Conservation (phyloP, 441 rosid species). For the Eutrema salsugineum region DNA sequence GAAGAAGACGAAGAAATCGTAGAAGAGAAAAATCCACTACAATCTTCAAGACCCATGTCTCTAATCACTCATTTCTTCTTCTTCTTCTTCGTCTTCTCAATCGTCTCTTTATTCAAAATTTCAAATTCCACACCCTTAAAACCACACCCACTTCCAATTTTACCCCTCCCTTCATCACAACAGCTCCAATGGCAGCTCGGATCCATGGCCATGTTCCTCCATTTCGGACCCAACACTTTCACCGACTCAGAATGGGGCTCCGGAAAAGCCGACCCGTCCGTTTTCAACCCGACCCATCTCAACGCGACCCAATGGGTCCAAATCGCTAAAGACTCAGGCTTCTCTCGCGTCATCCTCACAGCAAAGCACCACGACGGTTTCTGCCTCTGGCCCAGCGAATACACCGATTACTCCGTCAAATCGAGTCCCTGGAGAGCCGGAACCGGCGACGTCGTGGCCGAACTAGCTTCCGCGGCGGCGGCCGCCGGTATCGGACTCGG, state of each 20-base stretch:
- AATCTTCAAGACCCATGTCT: neutral
- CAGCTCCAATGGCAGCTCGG: slow-evolving; percentile 88
- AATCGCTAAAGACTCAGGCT: slow-evolving; percentile 67
- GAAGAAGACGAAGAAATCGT: neutral
- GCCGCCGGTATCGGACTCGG: slow-evolving; percentile 63
- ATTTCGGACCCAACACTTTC: slow-evolving; percentile 86
- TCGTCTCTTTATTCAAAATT: slow-evolving; percentile 7
- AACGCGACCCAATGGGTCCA: slow-evolving; percentile 81
- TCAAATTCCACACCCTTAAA: slow-evolving; percentile 31
- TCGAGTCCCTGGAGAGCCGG: slow-evolving; percentile 69
- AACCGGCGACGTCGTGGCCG: slow-evolving; percentile 67
- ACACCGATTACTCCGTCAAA: slow-evolving; percentile 71
- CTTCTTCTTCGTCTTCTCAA: slow-evolving; percentile 21
- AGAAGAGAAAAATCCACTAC: neutral
- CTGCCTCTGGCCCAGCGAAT: slow-evolving; percentile 83
- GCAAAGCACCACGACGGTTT: slow-evolving; percentile 98
- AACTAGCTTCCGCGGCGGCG: slow-evolving; percentile 61
- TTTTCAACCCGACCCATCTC: slow-evolving; percentile 63
- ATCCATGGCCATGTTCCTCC: slow-evolving; percentile 74
- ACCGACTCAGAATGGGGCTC: slow-evolving; percentile 90
- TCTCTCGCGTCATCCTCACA: slow-evolving; percentile 70
- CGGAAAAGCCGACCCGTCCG: slow-evolving; percentile 64
- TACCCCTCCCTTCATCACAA: slow-evolving; percentile 67
- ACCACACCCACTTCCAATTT: slow-evolving; percentile 77
- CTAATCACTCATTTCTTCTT: slow-evolving; percentile 13